Conservation (phyloP, 2,329 filamentous ascomycete genomes). For the Akanthomyces muscarius region DNA sequence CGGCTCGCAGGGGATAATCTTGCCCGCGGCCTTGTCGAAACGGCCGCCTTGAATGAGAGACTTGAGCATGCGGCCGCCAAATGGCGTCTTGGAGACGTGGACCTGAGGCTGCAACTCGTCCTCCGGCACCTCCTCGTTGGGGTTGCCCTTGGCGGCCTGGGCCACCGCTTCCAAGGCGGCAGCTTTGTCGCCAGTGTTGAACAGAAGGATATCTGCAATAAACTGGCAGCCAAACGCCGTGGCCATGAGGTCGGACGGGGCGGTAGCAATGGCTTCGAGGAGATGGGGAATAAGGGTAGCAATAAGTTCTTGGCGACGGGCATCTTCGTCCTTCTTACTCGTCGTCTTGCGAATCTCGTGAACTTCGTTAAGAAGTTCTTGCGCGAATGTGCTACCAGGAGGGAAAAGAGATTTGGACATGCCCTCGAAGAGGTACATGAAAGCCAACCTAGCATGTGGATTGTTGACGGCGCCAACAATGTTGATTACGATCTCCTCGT, state of each 20-base stretch:
- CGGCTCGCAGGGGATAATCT: conserved; percentile 67
- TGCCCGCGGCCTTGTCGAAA: conserved; percentile 72
- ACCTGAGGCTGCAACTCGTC: conserved; percentile 37
- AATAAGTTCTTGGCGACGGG: conserved; percentile 71
- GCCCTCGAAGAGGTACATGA: conserved; percentile 79
- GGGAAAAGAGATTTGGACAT: conserved; percentile 59
- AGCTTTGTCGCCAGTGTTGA: conserved; percentile 70
- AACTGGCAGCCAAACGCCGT: conserved; percentile 85
- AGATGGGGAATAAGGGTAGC: conserved; percentile 70
- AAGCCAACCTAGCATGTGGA: conserved; percentile 58
- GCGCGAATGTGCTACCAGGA: conserved; percentile 57
- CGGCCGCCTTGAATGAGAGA: conserved; percentile 83
- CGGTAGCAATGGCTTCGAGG: conserved; percentile 66
- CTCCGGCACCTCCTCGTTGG: conserved; percentile 38
- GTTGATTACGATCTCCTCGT: conserved; percentile 58
- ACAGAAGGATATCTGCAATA: conserved; percentile 76
- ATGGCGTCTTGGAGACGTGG: conserved; percentile 59
- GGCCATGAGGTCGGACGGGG: conserved; percentile 63
- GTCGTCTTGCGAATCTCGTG: conserved; percentile 76
- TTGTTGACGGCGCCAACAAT: conserved; percentile 63
- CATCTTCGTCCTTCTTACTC: conserved; percentile 84
- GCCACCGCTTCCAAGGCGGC: conserved; percentile 67
- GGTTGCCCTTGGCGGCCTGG: conserved; percentile 56
- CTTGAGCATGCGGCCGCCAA: conserved; percentile 82
- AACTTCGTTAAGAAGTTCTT: conserved; percentile 71